Evolutionary conservation across 495 filamentous ascomycete genomes (phyloP), one percentile per base, ranked within the genome.

Genomic region (Lasiosphaeria hispida): DNA sequence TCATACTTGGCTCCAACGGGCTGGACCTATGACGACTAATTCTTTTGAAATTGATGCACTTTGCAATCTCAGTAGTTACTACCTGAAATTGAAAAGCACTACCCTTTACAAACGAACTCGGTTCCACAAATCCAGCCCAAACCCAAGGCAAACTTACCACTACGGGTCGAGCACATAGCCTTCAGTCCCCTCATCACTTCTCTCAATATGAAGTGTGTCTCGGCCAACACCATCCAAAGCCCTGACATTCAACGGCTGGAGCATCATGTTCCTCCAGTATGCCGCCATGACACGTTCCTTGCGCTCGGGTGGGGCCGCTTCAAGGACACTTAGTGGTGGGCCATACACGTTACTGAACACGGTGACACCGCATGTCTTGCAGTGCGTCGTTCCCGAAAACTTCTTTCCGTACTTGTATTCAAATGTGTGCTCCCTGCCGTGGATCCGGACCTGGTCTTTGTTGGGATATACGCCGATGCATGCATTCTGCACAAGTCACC

Each of bases 161-260:
- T 30, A 30, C 23, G 23, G 23, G 23, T 30, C 30, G 6, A 67
- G 45, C 8, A 49, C 50, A 42, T 65, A 67, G 0, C 64, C 64
- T 33, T 52, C 64, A 0, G 64, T 60, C 5, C 59, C 62, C 5
- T 45, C 39, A 53, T 67, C 48, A 7, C 23, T 33, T 52, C 48
- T 53, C 9, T 53, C 17, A 4, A 67, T 11, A 15, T 30, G 3
- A 23, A 67, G 35, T 1, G 18, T 2, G 1, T 51, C 19, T 7
- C 59, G n/a, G 5, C 57, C 48, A 1, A 67, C 30, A 3, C 30
- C 48, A 9, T 67, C 62, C 19, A 67, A 19, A n/a, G 41, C 38
- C 42, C 64, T 43, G 13, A 62, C 53, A 45, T 67, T 65, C 19
- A 67, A 10, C 4, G 62, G 64, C 62, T 59, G 62, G 41, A 59